Conservation (phyloP, 805 yeast genomes). For the Cyberlindnera veronae region DNA sequence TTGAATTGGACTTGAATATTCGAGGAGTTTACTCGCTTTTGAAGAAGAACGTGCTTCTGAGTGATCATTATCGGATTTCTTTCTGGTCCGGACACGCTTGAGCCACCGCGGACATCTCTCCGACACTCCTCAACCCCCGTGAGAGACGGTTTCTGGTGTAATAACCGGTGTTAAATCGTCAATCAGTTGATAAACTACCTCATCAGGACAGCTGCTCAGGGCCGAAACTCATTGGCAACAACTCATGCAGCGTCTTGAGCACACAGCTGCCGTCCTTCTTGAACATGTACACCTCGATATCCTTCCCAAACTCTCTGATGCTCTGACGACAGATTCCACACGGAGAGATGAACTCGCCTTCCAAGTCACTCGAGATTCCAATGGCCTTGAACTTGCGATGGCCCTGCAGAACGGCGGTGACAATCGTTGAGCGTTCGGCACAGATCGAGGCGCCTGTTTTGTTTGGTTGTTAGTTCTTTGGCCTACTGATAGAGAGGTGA, state of each 20-base stretch:
- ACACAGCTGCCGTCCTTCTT: slow-evolving; percentile 46
- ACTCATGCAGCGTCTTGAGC: slow-evolving; percentile 50
- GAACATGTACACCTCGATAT: slow-evolving; percentile 68
- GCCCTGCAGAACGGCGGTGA: slow-evolving; percentile 49
- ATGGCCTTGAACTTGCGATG: slow-evolving; percentile 48
- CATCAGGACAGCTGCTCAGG: slow-evolving; percentile 48
- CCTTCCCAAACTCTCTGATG: slow-evolving; percentile 71
- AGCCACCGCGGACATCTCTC: no score
- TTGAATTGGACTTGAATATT: no score
- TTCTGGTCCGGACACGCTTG: no score
- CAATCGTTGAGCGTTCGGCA: slow-evolving; percentile 70
- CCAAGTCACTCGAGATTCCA: slow-evolving; percentile 62
- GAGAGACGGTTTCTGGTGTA: no score
- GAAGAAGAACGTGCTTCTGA: no score
- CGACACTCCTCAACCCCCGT: no score
- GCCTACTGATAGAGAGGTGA: slow-evolving; percentile 1
- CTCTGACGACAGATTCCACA: slow-evolving; percentile 95
- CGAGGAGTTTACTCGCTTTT: no score
- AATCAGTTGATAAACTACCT: no score
- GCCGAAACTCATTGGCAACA: slow-evolving; percentile 84
- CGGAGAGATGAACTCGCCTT: slow-evolving; percentile 61
- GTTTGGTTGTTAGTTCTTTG: neutral
- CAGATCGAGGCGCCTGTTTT: slow-evolving; percentile 54
- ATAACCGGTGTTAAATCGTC: no score
- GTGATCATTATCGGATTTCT: no score